These are phyloP conservation scores for Claviceps humidiphila DNA, from an alignment of 2,329 filamentous ascomycete genomes.

Conservation along the genomic window DNA sequence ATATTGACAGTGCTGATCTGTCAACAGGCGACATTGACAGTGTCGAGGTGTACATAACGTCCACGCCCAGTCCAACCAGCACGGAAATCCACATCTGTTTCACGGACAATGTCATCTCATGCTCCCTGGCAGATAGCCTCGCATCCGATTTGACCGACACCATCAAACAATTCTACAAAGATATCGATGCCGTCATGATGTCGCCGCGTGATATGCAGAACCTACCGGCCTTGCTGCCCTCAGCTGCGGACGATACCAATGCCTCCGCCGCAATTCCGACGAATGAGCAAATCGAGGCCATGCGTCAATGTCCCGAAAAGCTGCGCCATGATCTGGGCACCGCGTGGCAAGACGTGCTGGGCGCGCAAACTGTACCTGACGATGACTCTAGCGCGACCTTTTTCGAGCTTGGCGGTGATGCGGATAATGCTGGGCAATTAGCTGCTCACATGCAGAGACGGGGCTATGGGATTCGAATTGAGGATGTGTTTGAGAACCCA, in stretches of 20 bases:
- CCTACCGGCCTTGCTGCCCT: not conserved
- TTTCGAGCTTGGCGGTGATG: conserved; percentile 1
- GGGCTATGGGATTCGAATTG: not conserved
- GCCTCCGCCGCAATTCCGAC: not conserved
- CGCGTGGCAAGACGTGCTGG: not conserved
- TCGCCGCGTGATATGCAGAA: not conserved
- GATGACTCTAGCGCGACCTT: not conserved
- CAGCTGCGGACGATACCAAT: not conserved
- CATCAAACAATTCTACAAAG: not conserved
- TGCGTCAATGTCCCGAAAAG: not conserved
- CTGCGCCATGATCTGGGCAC: not conserved
- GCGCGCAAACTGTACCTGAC: not conserved
- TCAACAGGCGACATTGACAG: conserved; percentile 3
- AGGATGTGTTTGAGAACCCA: not conserved
- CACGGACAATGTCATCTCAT: conserved; percentile 1
- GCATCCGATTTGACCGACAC: not conserved
- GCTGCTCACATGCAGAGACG: conserved; percentile 1
- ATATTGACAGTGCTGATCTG: conserved; percentile 2
- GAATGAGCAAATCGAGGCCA: not conserved
- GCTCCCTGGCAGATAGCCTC: not conserved
- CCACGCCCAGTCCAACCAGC: not conserved
- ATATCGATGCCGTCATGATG: not conserved
- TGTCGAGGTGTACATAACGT: conserved; percentile 2
- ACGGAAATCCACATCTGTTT: not conserved
- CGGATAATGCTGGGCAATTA: not conserved